Percentiles rank a stretch among this genome's conserved stretches.
phyloP scores from a whole-genome alignment of 78 protist genomes.

The Protostelium mycophagum region DNA sequence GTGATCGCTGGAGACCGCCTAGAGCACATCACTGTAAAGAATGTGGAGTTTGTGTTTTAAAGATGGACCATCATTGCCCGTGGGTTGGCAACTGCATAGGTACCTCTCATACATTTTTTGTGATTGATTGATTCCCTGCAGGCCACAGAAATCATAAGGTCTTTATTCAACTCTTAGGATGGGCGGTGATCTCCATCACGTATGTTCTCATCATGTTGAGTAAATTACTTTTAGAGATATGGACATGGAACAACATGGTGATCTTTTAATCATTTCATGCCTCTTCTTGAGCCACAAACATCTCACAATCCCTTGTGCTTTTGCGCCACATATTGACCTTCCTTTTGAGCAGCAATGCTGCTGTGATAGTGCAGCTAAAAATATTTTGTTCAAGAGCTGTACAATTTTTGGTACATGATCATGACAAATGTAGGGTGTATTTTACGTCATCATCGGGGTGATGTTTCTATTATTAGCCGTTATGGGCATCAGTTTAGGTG shows the following conservation, averaged over 20 bases:
- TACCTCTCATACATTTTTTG: neutral
- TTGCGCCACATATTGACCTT: neutral
- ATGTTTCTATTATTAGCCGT: neutral
- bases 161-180: neutral
- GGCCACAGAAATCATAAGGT: neutral
- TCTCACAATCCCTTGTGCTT: no score
- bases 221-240: no score
- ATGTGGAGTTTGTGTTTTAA: conserved; percentile 60
- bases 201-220: neutral
- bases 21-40: conserved; percentile 64
- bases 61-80: conserved; percentile 84
- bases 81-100: conserved; percentile 82
- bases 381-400: neutral
- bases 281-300: no score
- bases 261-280: no score
- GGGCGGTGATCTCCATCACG: neutral
- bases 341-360: neutral
- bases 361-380: neutral
- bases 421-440: neutral
- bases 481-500: neutral
- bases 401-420: no score
- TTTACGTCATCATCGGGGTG: neutral
- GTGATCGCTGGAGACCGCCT: conserved; percentile 64
- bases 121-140: neutral
- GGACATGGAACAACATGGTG: no score